These are phyloP conservation scores for Taxillus chinensis DNA, from an alignment of 164 flowering plant species.

Conservation along the genomic window DNA sequence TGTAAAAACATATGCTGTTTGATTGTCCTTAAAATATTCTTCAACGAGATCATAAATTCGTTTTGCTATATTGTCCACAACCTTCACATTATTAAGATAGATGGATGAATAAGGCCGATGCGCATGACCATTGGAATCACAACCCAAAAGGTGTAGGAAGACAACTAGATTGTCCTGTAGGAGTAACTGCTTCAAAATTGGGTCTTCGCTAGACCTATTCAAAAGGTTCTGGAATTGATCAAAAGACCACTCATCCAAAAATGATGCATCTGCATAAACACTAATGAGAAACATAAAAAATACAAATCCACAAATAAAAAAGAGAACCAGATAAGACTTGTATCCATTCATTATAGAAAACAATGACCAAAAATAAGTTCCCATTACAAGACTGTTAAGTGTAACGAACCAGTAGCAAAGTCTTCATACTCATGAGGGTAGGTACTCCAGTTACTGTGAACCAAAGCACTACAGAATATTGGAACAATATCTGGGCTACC, in stretches of 20 bases:
- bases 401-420: conserved; percentile 70
- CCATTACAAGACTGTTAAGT: background rate
- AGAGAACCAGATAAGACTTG: background rate
- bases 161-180: conserved; percentile 64
- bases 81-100: conserved; percentile 92
- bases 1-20: conserved; percentile 85
- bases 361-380: background rate
- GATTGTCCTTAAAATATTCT: conserved; percentile 74
- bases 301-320: background rate
- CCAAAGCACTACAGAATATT: conserved; percentile 84
- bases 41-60: conserved; percentile 67
- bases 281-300: conserved; percentile 20
- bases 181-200: conserved; percentile 57
- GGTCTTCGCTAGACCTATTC: conserved; percentile 66
- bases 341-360: background rate
- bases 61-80: conserved; percentile 77
- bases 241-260: conserved; percentile 97
- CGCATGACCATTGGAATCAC: conserved; percentile 99
- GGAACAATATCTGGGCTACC: conserved; percentile 98
- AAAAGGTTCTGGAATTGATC: conserved; percentile 83
- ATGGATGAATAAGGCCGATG: conserved; percentile 85
- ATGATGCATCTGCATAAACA: conserved; percentile 87
- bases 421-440: conserved; percentile 95
- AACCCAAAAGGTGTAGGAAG: conserved; percentile 88
- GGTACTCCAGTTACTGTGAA: conserved; percentile 76